Conservation (phyloP, 2,329 filamentous ascomycete species). For the Pseudogymnoascus sp. region DNA sequence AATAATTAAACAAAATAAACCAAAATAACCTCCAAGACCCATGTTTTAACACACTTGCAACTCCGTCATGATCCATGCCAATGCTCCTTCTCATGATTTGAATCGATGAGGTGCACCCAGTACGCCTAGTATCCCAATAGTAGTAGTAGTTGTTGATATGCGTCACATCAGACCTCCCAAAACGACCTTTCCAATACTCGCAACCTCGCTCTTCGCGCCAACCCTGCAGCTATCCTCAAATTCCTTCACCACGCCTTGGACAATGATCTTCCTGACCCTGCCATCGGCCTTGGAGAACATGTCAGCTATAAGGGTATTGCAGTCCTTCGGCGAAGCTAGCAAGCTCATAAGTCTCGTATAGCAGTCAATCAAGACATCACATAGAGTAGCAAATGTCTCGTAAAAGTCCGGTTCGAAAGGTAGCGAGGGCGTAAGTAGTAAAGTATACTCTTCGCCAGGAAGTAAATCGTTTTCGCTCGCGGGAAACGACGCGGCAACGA, state of each 20-base stretch:
- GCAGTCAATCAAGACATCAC: constrained; percentile 88
- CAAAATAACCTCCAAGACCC: constrained; percentile 1
- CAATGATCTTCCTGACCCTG: constrained; percentile 77
- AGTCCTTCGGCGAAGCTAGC: constrained; percentile 66
- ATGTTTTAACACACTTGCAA: constrained; percentile 1
- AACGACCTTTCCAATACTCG: constrained; percentile 80
- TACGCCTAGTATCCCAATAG: constrained; percentile 5
- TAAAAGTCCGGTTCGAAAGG: constrained; percentile 97
- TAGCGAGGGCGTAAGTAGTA: constrained; percentile 81
- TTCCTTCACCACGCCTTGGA: constrained; percentile 79
- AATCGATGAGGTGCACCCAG: background rate
- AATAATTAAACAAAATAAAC: constrained; percentile 4
- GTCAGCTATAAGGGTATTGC: constrained; percentile 64
- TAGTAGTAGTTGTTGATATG: background rate
- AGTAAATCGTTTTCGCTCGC: constrained; percentile 58
- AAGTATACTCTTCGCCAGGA: constrained; percentile 78
- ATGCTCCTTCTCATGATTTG: background rate
- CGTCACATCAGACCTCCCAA: constrained; percentile 70
- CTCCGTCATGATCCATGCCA: constrained; percentile 5
- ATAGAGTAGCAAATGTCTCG: constrained; percentile 90
- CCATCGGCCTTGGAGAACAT: constrained; percentile 85
- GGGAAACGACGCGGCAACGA: constrained; percentile 38
- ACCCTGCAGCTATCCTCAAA: constrained; percentile 81
- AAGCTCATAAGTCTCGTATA: constrained; percentile 73
- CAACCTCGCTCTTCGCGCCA: constrained; percentile 72